Percentiles rank a stretch among this genome's conserved stretches.
These are phyloP conservation scores for Trapa incisa DNA, from an alignment of 345 rosid species.

Conservation along the genomic window DNA sequence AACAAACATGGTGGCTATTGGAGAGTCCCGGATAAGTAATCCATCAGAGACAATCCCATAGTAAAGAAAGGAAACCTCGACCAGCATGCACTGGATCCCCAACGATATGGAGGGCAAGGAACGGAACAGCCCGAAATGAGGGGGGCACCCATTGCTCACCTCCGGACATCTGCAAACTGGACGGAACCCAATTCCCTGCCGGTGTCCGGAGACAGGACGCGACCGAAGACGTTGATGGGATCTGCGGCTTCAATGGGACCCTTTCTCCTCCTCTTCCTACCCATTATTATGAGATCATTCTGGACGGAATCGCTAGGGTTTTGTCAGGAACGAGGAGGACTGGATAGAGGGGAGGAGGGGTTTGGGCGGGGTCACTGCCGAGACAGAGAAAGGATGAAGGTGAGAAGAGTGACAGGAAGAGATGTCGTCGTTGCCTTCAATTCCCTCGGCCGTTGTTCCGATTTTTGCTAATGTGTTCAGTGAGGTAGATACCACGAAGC, in stretches of 20 bases:
- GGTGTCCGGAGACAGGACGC: slow-evolving; percentile 3
- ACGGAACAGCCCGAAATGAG: no score
- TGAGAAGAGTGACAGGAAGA: no score
- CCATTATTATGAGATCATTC: slow-evolving; percentile 2
- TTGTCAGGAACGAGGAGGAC: no score
- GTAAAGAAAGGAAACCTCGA: background rate
- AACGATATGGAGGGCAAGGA: no score
- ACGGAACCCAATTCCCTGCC: slow-evolving; percentile 23
- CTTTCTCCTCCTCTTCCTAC: background rate
- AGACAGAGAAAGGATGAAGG: no score
- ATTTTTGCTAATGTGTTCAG: background rate
- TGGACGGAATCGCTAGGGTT: slow-evolving; percentile 7
- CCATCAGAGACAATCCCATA: background rate
- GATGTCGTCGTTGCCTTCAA: background rate
- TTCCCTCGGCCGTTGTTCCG: background rate
- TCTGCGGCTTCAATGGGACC: slow-evolving; percentile 2
- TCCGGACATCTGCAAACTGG: slow-evolving; percentile 36
- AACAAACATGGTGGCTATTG: background rate
- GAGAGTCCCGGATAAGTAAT: background rate
- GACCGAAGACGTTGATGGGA: slow-evolving; percentile 6
- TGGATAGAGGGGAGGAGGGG: no score
- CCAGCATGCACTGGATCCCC: background rate
- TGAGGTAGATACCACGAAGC: slow-evolving; percentile 7
- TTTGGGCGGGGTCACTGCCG: no score
- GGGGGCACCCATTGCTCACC: slow-evolving; percentile 19